Base-by-base conservation (phyloP, 148 eudicot genomes). In the Cornus controversa region DNA sequence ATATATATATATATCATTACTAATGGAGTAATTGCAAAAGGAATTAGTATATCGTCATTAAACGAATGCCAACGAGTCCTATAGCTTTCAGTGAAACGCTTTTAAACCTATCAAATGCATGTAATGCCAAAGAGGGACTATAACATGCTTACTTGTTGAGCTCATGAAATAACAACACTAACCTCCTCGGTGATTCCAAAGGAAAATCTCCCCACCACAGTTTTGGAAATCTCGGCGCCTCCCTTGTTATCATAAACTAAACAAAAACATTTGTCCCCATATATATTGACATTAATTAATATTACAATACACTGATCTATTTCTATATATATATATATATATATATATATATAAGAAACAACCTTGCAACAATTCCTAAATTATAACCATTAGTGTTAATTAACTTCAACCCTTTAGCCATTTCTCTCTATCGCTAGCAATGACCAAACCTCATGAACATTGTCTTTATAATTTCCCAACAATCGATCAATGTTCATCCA, bases 401-500 rank as follows among this genome's bases (percentile, higher is more conserved):
- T 36, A 20, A 7, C 25, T 13, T 0, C 8, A 1, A 26, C 5
- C 8, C 2, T 10, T 42, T 16, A 14, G 3, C 22, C 18, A 60
- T 20, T 14, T 36, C 54, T 23, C 50, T n/a, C 24, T 5, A 18
- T 4, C 1, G n/a, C 26, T 23, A 28, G 27, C 13, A 79, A 79
- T 79, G 81, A 65, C 76, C 2, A n/a, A 63, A 15, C 20, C 23
- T 64, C 42, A 53, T 40, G 53, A 27, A 63, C 10, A 71, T 66
- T 31, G 77, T 37, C 60, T 27, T 0, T 68, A 7, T 37, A 70
- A 29, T 53, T 77, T 82, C 67, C 84, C 84, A 26, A 42, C 78
- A 4, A 64, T 82, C 15, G 62, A 78, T 37, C 64, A 69, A 45
- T 82, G 84, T 16, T 31, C 66, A 0, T 77, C 86, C 63, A 54